Base-by-base conservation (phyloP, 345 rosid genomes). In the Gossypium rotundifolium region DNA sequence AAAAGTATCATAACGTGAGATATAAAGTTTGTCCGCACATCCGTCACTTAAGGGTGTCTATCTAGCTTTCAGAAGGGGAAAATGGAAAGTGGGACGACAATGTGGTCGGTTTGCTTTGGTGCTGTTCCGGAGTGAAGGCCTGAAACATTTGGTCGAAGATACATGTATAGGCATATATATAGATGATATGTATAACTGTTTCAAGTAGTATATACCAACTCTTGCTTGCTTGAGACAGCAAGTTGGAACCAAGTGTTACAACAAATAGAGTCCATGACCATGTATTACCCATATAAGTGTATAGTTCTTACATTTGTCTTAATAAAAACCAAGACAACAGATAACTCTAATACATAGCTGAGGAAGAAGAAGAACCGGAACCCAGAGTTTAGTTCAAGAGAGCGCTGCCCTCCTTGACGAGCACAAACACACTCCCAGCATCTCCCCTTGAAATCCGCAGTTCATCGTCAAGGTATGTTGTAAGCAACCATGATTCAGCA, bases 381-480 rank as follows among this genome's bases (percentile, higher is more conserved):
- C 61, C 75, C 12, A 57, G 1, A 14, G 72, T 17, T 38, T 11
- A 52, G 11, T 74, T 80, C 83, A 94, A 76, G 53, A 90, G 89
- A 16, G 89, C 59, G 81, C 93, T 92, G 69, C 95, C 97, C 77
- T 92, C 97, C 84, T 91, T 94, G 81, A 94, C 67, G 72, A 94
- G 93, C 64, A 94, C 97, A 48, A 88, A 94, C 70, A 94, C 78
- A 4, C 97, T 87, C 53, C 98, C 97, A 1, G 72, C 97, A 79
- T 94, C 97, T 2, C 95, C 98, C 80, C 97, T 86, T 0, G 97
- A 92, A 76, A 94, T 90, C 3, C 98, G 84, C 80, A 94, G 90
- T 3, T 94, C 97, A 52, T 88, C 87, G 58, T 92, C 97, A 0
- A 92, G 97, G 86, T 90, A 94, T 17, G 98, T 92, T 4, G 98